Percentiles rank a stretch among this genome's conserved stretches.
These are phyloP conservation scores for Eutrema heterophyllum DNA, from an alignment of 345 rosid species.

Conservation along the genomic window DNA sequence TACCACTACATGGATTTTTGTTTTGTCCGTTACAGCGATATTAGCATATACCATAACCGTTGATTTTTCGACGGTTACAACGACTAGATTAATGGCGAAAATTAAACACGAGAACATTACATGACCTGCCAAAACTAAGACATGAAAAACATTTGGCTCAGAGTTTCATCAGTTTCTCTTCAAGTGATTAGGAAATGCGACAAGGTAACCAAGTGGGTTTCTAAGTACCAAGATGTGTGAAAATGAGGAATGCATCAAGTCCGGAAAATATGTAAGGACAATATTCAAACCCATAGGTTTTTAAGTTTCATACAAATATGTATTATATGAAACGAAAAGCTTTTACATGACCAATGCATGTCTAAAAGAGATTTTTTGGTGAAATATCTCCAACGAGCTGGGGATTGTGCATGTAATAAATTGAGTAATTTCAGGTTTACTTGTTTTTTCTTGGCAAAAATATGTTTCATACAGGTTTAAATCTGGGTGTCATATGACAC, in stretches of 20 bases:
- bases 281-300: background rate
- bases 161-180: background rate
- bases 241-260: conserved; percentile 26
- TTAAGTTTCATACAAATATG: background rate
- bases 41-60: background rate
- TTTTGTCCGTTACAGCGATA: background rate
- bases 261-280: conserved; percentile 8
- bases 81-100: background rate
- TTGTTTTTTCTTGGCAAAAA: background rate
- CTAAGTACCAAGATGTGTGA: conserved; percentile 24
- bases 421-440: background rate
- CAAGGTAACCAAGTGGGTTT: conserved; percentile 8
- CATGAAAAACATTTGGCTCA: background rate
- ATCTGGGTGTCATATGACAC: no score
- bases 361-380: background rate
- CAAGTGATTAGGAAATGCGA: background rate
- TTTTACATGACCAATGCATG: conserved; percentile 29
- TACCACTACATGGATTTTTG: background rate
- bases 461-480: no score
- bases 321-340: background rate
- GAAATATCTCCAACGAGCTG: conserved; percentile 9
- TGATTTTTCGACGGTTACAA: background rate
- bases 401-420: background rate
- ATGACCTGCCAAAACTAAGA: conserved; percentile 14
- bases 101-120: conserved; percentile 8